Conservation (phyloP, 1,284 basidiomycete species). For the Xerocomus nothofagi region DNA sequence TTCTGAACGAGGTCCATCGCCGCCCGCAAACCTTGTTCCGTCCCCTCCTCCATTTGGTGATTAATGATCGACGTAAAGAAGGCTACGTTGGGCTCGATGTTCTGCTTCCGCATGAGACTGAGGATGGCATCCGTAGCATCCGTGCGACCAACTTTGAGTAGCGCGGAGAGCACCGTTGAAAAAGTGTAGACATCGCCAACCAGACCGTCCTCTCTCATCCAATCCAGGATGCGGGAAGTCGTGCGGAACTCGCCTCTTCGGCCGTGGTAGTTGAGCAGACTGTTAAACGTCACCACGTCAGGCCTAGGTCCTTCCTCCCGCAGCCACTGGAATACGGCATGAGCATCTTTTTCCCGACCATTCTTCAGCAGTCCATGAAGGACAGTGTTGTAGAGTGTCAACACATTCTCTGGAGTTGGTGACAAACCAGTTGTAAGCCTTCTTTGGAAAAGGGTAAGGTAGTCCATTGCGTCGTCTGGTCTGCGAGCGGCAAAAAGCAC, state of each 20-base stretch:
- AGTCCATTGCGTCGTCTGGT: constrained; percentile 46
- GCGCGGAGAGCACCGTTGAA: constrained; percentile 74
- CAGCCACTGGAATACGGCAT: constrained; percentile 50
- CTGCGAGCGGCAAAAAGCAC: constrained; percentile 50
- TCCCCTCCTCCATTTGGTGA: constrained; percentile 59
- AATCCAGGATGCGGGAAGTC: constrained; percentile 55
- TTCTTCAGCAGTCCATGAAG: constrained; percentile 58
- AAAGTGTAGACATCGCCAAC: constrained; percentile 77
- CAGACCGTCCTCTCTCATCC: constrained; percentile 53
- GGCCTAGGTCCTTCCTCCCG: constrained; percentile 53
- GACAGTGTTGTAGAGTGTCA: constrained; percentile 63
- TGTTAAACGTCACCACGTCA: constrained; percentile 79
- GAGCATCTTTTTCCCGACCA: constrained; percentile 44
- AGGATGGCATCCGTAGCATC: constrained; percentile 67
- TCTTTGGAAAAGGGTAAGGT: constrained; percentile 42
- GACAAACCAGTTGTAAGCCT: constrained; percentile 25
- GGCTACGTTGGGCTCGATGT: constrained; percentile 69
- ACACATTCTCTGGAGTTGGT: constrained; percentile 23
- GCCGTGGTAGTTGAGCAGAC: constrained; percentile 65
- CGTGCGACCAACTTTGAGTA: constrained; percentile 64
- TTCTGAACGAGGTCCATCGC: constrained; percentile 65
- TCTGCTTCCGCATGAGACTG: constrained; percentile 69
- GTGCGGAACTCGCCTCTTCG: constrained; percentile 58
- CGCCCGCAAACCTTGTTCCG: constrained; percentile 52
- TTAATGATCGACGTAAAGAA: constrained; percentile 76